phyloP scores from a whole-genome alignment of 2,329 filamentous ascomycete genomes.

The Pleoardoris graminearum region DNA sequence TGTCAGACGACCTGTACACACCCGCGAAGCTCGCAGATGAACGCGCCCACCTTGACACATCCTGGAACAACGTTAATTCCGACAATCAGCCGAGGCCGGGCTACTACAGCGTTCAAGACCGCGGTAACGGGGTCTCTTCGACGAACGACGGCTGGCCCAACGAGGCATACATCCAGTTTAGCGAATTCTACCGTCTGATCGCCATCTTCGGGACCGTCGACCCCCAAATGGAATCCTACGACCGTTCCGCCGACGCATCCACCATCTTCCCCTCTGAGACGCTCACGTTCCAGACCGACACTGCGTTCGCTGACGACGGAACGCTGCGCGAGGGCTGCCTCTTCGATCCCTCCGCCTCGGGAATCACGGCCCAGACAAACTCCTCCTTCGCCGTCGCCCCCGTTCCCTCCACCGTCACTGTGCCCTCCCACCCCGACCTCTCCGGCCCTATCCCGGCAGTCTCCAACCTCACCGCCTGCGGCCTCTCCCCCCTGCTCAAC shows the following conservation, averaged over 20 bases:
- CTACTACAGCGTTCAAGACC: slow-evolving; percentile 55
- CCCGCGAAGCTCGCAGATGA: slow-evolving; percentile 55
- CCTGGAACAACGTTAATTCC: slow-evolving; percentile 56
- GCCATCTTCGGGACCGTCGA: slow-evolving; percentile 61
- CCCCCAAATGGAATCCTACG: slow-evolving; percentile 60
- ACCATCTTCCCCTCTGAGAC: slow-evolving; percentile 59
- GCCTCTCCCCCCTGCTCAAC: slow-evolving; percentile 64
- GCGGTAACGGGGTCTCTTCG: slow-evolving; percentile 44
- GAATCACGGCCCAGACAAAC: slow-evolving; percentile 52
- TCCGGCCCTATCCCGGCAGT: slow-evolving; percentile 30
- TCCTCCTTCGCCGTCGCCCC: slow-evolving; percentile 48
- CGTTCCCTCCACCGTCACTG: slow-evolving; percentile 18
- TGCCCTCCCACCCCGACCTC: slow-evolving; percentile 29
- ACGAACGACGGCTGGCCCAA: slow-evolving; percentile 67
- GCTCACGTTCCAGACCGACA: slow-evolving; percentile 25
- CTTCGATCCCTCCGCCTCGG: slow-evolving; percentile 49
- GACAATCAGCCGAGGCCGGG: slow-evolving; percentile 52
- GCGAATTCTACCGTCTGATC: slow-evolving; percentile 57
- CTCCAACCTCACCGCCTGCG: slow-evolving; percentile 57
- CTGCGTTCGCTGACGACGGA: slow-evolving; percentile 46
- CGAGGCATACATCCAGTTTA: slow-evolving; percentile 61
- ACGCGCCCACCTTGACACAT: slow-evolving; percentile 59
- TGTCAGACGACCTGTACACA: slow-evolving; percentile 59
- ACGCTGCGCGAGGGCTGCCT: slow-evolving; percentile 58
- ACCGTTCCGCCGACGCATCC: slow-evolving; percentile 55